Base-by-base conservation (phyloP, 2,329 filamentous ascomycete genomes). In the Xylaria sp. region DNA sequence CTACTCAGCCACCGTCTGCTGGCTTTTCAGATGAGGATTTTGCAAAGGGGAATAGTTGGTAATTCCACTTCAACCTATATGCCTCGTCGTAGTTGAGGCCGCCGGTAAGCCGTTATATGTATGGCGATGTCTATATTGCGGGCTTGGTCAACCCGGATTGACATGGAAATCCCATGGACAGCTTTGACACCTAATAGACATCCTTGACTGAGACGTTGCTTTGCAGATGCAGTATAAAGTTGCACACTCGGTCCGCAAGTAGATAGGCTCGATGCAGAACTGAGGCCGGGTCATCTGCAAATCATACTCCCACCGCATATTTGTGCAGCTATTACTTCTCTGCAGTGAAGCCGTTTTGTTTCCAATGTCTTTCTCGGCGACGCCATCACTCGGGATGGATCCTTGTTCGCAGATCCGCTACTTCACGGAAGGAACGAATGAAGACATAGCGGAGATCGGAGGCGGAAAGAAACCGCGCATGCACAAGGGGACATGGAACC, bases 41-140 rank as follows among this genome's bases (percentile, higher is more conserved):
- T 31, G 13, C 18, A 25, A 20, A 15, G 15, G 15, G 23, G 33
- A 57, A 25, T 20, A 41, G 28, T 20, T 58, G 20, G 56, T 58
- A 65, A 51, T 68, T 65, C 65, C 68, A 64, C 57, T 61, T 69
- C 18, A 8, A 13, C 15, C 18, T 64, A 20, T 59, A 36, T 59
- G 46, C 51, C 51, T 59, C 48, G 49, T 52, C 28, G n/a, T 46
- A 18, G 58, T 20, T 25, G 58, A 62, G 67, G 57, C 57, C 57
- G 36, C 46, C 31, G 20, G 36, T 20, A 6, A 7, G 25, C 39
- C 41, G 23, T 51, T 33, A 62, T 48, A 18, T 51, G 46, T 39
- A 25, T 63, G n/a, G 36, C n/a, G 55, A 46, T 55, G 13, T 31
- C 51, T 33, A 31, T 9, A 15, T 12, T 18, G 28, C n/a, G 20